Evolutionary conservation across 2,329 filamentous ascomycete species (phyloP), one percentile per base, ranked within the genome.

Genomic region (Colletotrichum scovillei): DNA sequence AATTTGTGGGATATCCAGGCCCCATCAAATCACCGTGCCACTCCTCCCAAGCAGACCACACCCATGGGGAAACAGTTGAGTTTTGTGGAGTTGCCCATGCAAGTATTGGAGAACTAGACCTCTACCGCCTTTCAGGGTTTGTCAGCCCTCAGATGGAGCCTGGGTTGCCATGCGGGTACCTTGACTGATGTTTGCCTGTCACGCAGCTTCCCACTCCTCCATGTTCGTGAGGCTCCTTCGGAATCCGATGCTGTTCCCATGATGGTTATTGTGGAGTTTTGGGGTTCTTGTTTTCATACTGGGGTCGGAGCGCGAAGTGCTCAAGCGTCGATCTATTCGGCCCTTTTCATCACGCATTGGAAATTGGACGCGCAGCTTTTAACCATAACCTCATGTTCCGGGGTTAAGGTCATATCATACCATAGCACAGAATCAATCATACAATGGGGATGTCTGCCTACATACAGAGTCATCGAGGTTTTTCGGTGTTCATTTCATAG

Each of bases 21-120:
- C 58, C 64, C 57, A 57, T 72, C 35, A 6, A 53, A 12, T 55
- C 9, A 32, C 53, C 32, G 26, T 14, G 24, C 26, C 12, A 30
- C 59, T n/a, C 26, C 22, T n/a, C 4, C 14, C 14, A 22, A 62
- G 46, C 56, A 62, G 32, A 57, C 60, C 56, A 73, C 24, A 62
- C 28, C 67, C 71, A 66, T 57, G 67, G 71, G 71, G 67, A 53
- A 73, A 26, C 32, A 57, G 28, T 56, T 62, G 32, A 42, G 60
- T 42, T 57, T 62, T 66, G 67, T 66, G 67, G 71, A 63, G 71
- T 65, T 30, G 28, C 4, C 46, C 60, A 62, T 57, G 56, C 60
- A 52, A 57, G 14, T 49, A 57, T 35, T 32, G 38, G 38, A 46
- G 55, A 60, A 49, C 63, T 14, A 30, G 19, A 53, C n/a, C 46